Conservation (phyloP, 1,284 basidiomycete genomes). For the Marasmius fiardii region DNA sequence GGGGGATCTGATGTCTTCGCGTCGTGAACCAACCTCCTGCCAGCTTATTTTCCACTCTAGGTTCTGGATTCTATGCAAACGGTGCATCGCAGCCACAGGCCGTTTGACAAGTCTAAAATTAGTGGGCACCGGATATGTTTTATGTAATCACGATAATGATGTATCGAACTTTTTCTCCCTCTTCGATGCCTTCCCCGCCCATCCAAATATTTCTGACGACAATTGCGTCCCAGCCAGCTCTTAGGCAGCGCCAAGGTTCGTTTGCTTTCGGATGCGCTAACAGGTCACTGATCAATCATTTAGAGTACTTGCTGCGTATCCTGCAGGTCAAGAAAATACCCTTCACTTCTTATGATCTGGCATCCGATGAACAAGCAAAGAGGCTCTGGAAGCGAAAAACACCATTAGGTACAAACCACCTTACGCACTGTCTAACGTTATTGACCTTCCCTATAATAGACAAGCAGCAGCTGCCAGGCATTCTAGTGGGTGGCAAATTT, state of each 20-base stretch:
- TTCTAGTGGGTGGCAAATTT: conserved; percentile 70
- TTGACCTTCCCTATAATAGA: conserved; percentile 34
- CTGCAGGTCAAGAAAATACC: conserved; percentile 80
- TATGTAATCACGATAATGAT: neutral
- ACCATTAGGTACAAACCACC: conserved; percentile 47
- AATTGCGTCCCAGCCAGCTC: conserved; percentile 72
- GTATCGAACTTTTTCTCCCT: conserved; percentile 1
- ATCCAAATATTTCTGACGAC: conserved; percentile 82
- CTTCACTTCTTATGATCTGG: conserved; percentile 77
- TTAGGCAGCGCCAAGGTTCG: conserved; percentile 70
- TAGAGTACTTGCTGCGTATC: conserved; percentile 72
- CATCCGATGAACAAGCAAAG: conserved; percentile 69
- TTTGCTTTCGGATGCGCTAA: neutral
- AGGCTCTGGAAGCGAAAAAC: conserved; percentile 76
- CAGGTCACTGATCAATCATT: neutral
- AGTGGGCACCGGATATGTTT: too few relatives aligned
- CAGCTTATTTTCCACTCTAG: too few relatives aligned
- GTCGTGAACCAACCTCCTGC: too few relatives aligned
- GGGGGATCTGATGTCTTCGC: too few relatives aligned
- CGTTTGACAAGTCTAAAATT: too few relatives aligned
- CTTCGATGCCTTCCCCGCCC: conserved; percentile 68
- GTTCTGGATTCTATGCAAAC: too few relatives aligned
- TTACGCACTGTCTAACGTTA: neutral
- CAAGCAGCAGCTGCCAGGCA: conserved; percentile 77
- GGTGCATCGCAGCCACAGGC: too few relatives aligned